A percentile compares a stretch with the other conserved stretches of the same genome.
Evolutionary conservation across 371 early-diverging fungal species (phyloP).

Genomic region (Lichtheimia hyalospora): DNA sequence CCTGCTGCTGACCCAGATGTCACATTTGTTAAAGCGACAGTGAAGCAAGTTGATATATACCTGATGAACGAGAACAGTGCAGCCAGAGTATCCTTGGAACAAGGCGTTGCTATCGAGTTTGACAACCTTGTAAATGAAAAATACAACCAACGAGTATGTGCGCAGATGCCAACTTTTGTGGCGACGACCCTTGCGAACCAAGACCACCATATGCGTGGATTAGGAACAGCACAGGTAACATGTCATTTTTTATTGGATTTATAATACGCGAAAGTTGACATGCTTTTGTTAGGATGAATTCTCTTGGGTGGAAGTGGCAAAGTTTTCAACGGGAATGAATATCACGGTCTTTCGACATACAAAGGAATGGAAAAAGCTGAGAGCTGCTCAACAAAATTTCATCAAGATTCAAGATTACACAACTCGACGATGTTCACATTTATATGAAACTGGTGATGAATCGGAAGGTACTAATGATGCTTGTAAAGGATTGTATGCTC

Average conservation of each 20-base stretch:
- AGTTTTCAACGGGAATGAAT: constrained; percentile 58
- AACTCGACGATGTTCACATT: constrained; percentile 63
- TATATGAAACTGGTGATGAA: constrained; percentile 46
- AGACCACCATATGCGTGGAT: constrained; percentile 18
- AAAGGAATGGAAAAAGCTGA: constrained; percentile 55
- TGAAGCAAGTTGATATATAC: constrained; percentile 63
- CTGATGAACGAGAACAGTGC: constrained; percentile 65
- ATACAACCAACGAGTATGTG: constrained; percentile 57
- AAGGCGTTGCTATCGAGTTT: constrained; percentile 62
- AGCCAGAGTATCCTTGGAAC: constrained; percentile 52
- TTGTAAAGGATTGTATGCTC: too few relatives aligned
- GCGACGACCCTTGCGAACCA: constrained; percentile 58
- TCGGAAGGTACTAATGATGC: constrained; percentile 10
- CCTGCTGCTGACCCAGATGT: constrained; percentile 60
- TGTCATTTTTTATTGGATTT: background rate
- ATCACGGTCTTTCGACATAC: constrained; percentile 61
- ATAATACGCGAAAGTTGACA: too few relatives aligned
- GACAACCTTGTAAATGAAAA: constrained; percentile 69
- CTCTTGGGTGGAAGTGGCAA: constrained; percentile 78
- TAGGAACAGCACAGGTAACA: constrained; percentile 5
- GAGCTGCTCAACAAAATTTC: constrained; percentile 62
- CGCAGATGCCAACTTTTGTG: constrained; percentile 63
- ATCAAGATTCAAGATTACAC: constrained; percentile 65
- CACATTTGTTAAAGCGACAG: constrained; percentile 59
- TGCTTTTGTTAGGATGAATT: constrained; percentile 18